A percentile compares a stretch with the other conserved stretches of the same genome.
Conservation (phyloP, 345 rosid species). For the Raphanus raphanistrum region DNA sequence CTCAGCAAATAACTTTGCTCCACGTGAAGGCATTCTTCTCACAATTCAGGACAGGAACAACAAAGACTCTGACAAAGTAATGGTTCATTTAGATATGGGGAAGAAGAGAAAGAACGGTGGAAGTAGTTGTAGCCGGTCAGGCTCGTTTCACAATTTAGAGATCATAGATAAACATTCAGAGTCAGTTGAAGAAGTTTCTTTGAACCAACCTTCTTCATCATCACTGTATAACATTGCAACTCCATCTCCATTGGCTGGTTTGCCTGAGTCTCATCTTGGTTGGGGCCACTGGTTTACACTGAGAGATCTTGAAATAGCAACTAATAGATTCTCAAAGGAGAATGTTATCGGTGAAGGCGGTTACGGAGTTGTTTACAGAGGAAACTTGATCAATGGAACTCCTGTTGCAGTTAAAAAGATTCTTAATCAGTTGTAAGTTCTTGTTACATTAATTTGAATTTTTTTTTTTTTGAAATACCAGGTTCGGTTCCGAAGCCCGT, state of each 20-base stretch:
- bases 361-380: conserved; percentile 84
- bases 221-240: conserved; percentile 69
- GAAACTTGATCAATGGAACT: conserved; percentile 64
- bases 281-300: conserved; percentile 99
- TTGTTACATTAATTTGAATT: not conserved
- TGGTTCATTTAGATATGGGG: conserved; percentile 75
- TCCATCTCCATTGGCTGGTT: conserved; percentile 76
- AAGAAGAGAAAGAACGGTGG: conserved; percentile 36
- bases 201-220: conserved; percentile 49
- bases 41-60: conserved; percentile 21
- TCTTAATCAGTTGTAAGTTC: conserved; percentile 75
- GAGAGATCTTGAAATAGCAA: conserved; percentile 78
- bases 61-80: conserved; percentile 44
- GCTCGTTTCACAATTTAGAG: conserved; percentile 59
- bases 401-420: conserved; percentile 93
- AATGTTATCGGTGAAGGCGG: conserved; percentile 59
- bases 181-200: conserved; percentile 69
- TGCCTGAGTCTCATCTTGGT: conserved; percentile 89
- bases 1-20: conserved; percentile 64
- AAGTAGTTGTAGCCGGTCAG: conserved; percentile 53
- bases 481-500: no score
- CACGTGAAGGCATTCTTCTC: conserved; percentile 51
- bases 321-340: conserved; percentile 64
- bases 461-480: not conserved
- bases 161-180: conserved; percentile 52